Base-by-base conservation (phyloP, 352 stramenopile genomes). In the Phytophthora podocarpi region DNA sequence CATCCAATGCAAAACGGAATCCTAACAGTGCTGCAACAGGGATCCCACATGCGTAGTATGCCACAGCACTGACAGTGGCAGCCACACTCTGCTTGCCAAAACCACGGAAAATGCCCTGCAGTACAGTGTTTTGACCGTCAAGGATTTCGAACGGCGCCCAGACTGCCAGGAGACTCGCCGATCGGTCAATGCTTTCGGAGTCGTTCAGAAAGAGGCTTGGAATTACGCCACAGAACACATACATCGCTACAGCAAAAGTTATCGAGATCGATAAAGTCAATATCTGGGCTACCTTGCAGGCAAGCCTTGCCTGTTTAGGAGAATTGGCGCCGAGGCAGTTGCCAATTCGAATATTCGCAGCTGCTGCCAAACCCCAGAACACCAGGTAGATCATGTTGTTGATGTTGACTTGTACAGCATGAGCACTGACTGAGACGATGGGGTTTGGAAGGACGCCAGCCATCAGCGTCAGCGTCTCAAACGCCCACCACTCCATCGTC, bases 31-130 rank as follows among this genome's bases (percentile, higher is more conserved):
- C 76, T 1, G 77, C 86, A 0, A 92, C 15, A 0, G 88, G 87
- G 20, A 96, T 74, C 12, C 88, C 86, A 8, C 90, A 76, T 1
- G 76, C 52, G 59, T 93, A 96, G 59, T 91, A 95, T 0, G 82
- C 85, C 12, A 90, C 68, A 8, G 85, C 75, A 46, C 90, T 92
- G 4, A 82, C 70, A n/a, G 72, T 65, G 2, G 85, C 80, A 9
- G 72, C 77, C 16, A 87, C 67, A 2, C 74, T 74, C 40, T 95
- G 87, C 23, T 78, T 65, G 15, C 84, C 86, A 15, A 60, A 78
- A 37, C 74, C 82, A 6, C 82, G 80, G 64, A 89, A 90, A 39
- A 93, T 76, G 26, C 82, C 86, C 43, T 91, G 79, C 4, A 76
- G 61, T 35, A 89, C 70, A 42, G 67, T 60, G 52, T 88, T 78